Base-by-base conservation (phyloP, 148 eudicot species). In the Agrostemma githago region DNA sequence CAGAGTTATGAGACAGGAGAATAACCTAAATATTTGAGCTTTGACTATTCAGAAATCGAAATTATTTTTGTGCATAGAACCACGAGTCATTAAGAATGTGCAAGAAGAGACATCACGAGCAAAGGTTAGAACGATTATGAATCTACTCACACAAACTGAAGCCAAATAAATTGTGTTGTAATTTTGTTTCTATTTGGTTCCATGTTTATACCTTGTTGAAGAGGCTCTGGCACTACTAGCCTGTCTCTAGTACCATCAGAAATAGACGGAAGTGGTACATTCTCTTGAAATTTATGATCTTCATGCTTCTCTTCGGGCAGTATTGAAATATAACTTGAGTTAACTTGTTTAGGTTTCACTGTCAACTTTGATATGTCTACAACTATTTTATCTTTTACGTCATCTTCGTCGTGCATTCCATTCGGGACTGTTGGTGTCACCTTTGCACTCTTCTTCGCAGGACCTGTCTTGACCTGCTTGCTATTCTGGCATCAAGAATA, bases 391-490 rank as follows among this genome's bases (percentile, higher is more conserved):
- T 74, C 85, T 70, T 79, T 77, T 39, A 15, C 77, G 72, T 74
- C 79, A 74, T 69, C 75, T 64, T 76, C 75, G 74, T 68, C 75
- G 19, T 72, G 72, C 17, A 77, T 74, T 54, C 60, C 79, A 68
- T 42, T 72, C 57, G 76, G 26, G 76, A 80, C 61, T 66, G 81
- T 39, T 62, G 82, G 84, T 38, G 72, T 77, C 72, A 75, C 82
- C 86, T 86, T 90, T 77, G 76, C 79, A 66, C 81, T 86, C 79
- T 81, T 84, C 68, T 77, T 81, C 63, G 68, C 53, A 69, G 76
- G 63, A 60, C 75, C 76, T 82, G 74, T 86, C 77, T 77, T 84
- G 39, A 66, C 86, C 79, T 69, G 85, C 84, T 87, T 88, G 71
- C 64, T 74, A 79, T 79, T 74, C 89, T 87, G 86, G 66, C 34